phyloP scores from a whole-genome alignment of 2,329 filamentous ascomycete genomes.

The Raffaelea albimanens region DNA sequence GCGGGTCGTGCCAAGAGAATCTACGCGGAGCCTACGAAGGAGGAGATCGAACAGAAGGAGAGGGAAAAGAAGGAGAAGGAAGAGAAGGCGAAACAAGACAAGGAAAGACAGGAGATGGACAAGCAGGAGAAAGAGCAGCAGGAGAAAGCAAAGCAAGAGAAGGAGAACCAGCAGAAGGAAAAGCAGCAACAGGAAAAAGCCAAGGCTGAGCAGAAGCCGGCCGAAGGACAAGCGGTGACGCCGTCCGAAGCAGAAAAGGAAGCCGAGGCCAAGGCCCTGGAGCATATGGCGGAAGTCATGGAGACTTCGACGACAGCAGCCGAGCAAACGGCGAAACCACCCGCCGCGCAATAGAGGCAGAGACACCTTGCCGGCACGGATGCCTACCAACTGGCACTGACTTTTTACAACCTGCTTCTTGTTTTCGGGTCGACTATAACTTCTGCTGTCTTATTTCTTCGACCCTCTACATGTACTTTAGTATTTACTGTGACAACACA shows the following conservation, averaged over 20 bases:
- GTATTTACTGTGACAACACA: too few relatives aligned
- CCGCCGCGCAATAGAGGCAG: neutral
- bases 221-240: slow-evolving; percentile 10
- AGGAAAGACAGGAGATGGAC: neutral
- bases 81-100: neutral
- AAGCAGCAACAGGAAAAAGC: slow-evolving; percentile 8
- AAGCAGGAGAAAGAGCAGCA: neutral
- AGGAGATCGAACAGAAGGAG: neutral
- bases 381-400: too few relatives aligned
- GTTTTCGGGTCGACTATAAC: too few relatives aligned
- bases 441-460: too few relatives aligned
- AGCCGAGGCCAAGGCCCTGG: neutral
- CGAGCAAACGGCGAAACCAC: neutral
- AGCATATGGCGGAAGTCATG: neutral
- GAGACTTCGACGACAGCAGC: too few relatives aligned
- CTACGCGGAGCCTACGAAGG: neutral
- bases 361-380: too few relatives aligned
- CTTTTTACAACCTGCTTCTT: too few relatives aligned
- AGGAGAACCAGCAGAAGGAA: slow-evolving; percentile 1
- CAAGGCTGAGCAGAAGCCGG: neutral
- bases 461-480: too few relatives aligned
- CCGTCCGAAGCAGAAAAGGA: too few relatives aligned
- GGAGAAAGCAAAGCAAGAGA: neutral
- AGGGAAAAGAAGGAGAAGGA: neutral
- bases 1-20: slow-evolving; percentile 7